Evolutionary conservation across 495 filamentous ascomycete species (phyloP), one percentile per base, ranked within the genome.

Genomic region (Eremomyces bilateralis): DNA sequence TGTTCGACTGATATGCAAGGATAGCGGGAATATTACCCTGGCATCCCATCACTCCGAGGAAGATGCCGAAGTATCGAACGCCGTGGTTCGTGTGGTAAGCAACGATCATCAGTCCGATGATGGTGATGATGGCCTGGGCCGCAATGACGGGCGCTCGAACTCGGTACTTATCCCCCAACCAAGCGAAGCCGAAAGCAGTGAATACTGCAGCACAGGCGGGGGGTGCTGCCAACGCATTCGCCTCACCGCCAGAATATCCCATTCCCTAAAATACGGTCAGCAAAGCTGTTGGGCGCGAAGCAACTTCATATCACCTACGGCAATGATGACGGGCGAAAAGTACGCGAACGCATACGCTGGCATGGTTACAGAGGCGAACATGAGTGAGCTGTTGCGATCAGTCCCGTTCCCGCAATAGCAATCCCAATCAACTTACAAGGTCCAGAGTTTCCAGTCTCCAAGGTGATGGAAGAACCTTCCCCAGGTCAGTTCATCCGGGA

Each of bases 311-410:
- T 27, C 13, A 27, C 24, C 6, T 13, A 27, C 24, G 8, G 8
- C 13, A 13, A 45, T 24, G 24, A 45, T 45, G 16, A 35, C 35
- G 12, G 35, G 42, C 33, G 40, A 37, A 27, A 42, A 45, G 34
- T 45, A 45, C 4, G 42, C 39, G 21, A 42, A 45, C 1, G 35
- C 39, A 28, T 45, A 42, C 20, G 36, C 35, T 4, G 42, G 42
- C 6, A 34, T 33, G 2, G 35, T 22, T 30, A 29, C 34, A 6
- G 29, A 18, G 20, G 42, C 31, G 35, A 45, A 42, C 39, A 42
- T 45, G 21, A 45, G 31, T 4, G 32, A 38, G 34, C 37, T 27
- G n/a, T n/a, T n/a, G n/a, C n/a, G n/a, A n/a, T n/a, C n/a, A n/a
- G n/a, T n/a, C n/a, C n/a, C n/a, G n/a, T n/a, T n/a, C n/a, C n/a